A percentile compares a stretch with the other conserved stretches of the same genome.
These are phyloP conservation scores for Pelargonium cotyledonis DNA, from an alignment of 441 rosid genomes.

Conservation along the genomic window DNA sequence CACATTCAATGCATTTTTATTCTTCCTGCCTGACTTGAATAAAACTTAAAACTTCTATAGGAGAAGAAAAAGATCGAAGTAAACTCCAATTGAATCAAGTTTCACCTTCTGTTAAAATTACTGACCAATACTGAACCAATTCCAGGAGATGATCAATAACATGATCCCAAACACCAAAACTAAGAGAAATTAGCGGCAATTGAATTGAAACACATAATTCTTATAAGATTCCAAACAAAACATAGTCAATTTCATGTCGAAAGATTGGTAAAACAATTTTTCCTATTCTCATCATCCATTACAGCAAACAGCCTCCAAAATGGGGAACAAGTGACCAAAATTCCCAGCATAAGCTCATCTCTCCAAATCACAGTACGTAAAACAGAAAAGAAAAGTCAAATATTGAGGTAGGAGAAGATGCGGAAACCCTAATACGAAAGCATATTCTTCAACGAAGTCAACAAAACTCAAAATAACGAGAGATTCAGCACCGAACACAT, in stretches of 20 bases:
- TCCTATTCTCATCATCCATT: neutral
- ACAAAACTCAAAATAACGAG: neutral
- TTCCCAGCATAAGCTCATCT: neutral
- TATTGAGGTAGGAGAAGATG: neutral
- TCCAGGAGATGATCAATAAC: neutral
- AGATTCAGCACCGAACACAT: slow-evolving; percentile 8
- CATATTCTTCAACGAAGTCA: slow-evolving; percentile 17
- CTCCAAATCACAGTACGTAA: too few relatives aligned
- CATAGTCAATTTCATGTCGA: neutral
- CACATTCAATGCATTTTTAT: neutral
- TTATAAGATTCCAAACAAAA: neutral
- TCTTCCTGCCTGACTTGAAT: neutral
- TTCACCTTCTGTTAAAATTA: neutral
- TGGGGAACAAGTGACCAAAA: neutral
- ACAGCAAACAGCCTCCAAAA: slow-evolving; percentile 3
- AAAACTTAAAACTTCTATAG: neutral
- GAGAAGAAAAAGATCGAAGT: neutral
- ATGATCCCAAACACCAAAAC: neutral
- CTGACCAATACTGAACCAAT: neutral
- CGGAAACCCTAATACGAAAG: slow-evolving; percentile 4
- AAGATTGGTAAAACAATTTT: neutral
- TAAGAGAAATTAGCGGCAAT: neutral
- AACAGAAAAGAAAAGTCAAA: neutral
- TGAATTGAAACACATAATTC: neutral
- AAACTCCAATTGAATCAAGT: neutral